phyloP scores from a whole-genome alignment of 2,329 filamentous ascomycete species.

The Arthrobotrys pseudoclavata region DNA sequence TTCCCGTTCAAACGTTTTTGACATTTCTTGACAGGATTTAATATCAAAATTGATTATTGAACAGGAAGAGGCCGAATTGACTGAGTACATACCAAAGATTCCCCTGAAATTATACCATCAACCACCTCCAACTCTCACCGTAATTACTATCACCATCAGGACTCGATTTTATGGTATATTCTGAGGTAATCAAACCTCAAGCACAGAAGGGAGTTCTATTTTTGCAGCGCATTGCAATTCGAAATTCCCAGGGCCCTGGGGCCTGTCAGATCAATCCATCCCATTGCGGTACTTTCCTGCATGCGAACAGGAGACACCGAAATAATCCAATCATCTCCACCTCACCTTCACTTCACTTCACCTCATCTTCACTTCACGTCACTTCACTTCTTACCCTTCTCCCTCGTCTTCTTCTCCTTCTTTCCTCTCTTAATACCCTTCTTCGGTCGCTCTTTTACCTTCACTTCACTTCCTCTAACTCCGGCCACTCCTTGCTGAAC shows the following conservation, averaged over 20 bases:
- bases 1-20: conserved; percentile 4
- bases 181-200: no score
- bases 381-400: conserved; percentile 9
- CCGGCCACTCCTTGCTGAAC: conserved; percentile 53
- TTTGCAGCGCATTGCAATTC: conserved; percentile 4
- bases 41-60: neutral
- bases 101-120: neutral
- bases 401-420: conserved; percentile 8
- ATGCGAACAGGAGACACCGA: conserved; percentile 42
- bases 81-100: neutral
- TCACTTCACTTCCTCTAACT: neutral
- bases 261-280: neutral
- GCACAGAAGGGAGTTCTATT: neutral
- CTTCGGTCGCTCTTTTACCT: conserved; percentile 14
- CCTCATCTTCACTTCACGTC: conserved; percentile 16
- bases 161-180: no score
- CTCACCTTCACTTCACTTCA: conserved; percentile 6
- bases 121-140: neutral
- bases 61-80: neutral
- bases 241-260: neutral
- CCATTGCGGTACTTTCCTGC: conserved; percentile 36
- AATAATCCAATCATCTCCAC: conserved; percentile 27
- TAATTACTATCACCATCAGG: no score
- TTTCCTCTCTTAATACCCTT: neutral
- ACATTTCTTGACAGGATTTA: conserved; percentile 4